A percentile compares a stretch with the other conserved stretches of the same genome.
Conservation (phyloP, 768 basidiomycete genomes). For the Termitomyces bulborhizus region DNA sequence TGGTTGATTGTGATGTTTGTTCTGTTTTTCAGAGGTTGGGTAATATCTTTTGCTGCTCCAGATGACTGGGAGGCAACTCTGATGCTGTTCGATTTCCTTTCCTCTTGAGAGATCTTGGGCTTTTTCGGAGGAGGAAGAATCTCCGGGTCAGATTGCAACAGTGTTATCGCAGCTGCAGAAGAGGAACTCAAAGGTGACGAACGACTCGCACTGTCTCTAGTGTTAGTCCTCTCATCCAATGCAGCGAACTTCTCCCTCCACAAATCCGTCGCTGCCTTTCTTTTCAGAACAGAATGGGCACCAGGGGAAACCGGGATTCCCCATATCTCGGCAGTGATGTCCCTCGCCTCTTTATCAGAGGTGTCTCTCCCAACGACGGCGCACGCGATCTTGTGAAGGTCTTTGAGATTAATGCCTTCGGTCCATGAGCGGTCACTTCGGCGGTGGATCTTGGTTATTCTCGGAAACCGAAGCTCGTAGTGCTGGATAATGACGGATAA, state of each 20-base stretch:
- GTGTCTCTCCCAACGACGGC: constrained; percentile 48
- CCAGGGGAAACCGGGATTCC: constrained; percentile 32
- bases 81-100: background rate
- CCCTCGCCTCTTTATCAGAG: constrained; percentile 42
- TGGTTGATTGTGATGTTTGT: background rate
- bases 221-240: constrained; percentile 13
- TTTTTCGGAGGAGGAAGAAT: background rate
- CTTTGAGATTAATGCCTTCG: constrained; percentile 42
- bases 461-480: constrained; percentile 82
- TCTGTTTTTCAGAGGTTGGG: constrained; percentile 1
- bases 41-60: background rate
- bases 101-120: background rate
- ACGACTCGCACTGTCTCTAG: background rate
- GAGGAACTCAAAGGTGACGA: background rate
- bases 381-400: constrained; percentile 50
- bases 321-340: constrained; percentile 31
- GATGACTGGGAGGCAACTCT: background rate
- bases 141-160: background rate
- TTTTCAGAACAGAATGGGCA: constrained; percentile 30
- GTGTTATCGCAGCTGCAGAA: background rate
- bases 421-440: constrained; percentile 58
- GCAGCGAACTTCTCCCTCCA: constrained; percentile 38
- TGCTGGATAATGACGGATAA: constrained; percentile 35
- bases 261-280: constrained; percentile 28
- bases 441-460: constrained; percentile 66